Conservation (phyloP, 352 stramenopile species). For the Aphanomyces euteiches region DNA sequence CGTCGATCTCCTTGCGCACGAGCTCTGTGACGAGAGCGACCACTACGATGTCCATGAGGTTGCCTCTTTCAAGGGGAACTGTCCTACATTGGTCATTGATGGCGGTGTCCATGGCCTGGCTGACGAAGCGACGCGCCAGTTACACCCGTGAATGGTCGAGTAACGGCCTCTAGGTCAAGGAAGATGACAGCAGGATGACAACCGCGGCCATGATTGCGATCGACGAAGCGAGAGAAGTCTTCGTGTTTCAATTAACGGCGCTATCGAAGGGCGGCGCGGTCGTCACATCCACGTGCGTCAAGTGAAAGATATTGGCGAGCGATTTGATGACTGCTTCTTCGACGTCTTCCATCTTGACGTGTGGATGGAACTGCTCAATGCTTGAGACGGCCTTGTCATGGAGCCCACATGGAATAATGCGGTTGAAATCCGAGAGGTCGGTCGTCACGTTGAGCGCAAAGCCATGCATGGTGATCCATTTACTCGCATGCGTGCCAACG, state of each 20-base stretch:
- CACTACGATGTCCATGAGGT: neutral
- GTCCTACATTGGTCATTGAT: slow-evolving; percentile 16
- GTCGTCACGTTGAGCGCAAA: slow-evolving; percentile 96
- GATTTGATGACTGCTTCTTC: slow-evolving; percentile 62
- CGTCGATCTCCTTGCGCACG: slow-evolving; percentile 59
- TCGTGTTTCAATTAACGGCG: too few relatives aligned
- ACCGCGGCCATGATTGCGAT: too few relatives aligned
- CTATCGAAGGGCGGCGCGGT: slow-evolving; percentile 10
- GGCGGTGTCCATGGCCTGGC: neutral
- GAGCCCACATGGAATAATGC: slow-evolving; percentile 97
- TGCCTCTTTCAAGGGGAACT: neutral
- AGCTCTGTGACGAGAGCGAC: slow-evolving; percentile 43
- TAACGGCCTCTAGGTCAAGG: too few relatives aligned
- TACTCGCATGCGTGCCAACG: slow-evolving; percentile 92
- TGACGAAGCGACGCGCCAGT: too few relatives aligned
- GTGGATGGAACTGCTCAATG: slow-evolving; percentile 53
- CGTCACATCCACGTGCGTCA: slow-evolving; percentile 41
- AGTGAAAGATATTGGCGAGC: slow-evolving; percentile 62
- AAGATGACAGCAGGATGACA: too few relatives aligned
- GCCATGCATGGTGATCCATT: slow-evolving; percentile 98
- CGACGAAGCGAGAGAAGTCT: too few relatives aligned
- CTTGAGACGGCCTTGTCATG: slow-evolving; percentile 83
- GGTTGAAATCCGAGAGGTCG: slow-evolving; percentile 90
- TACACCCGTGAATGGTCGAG: too few relatives aligned
- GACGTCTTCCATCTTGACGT: slow-evolving; percentile 53